phyloP scores from a whole-genome alignment of 257 asterid species.

The Solanum chmielewskii region DNA sequence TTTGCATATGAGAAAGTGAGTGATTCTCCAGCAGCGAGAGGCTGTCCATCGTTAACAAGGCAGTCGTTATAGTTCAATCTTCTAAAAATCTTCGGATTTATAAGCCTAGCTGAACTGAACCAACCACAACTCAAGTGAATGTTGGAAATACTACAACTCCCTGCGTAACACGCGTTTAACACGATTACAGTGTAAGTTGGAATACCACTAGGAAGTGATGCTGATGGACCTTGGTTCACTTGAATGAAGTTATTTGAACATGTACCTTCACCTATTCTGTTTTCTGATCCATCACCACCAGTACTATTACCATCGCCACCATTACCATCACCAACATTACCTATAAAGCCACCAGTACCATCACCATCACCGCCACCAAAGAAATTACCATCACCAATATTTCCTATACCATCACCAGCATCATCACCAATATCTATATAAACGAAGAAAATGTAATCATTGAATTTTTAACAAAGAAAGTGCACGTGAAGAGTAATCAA shows the following conservation, averaged over 20 bases:
- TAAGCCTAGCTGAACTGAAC: slow-evolving; percentile 55
- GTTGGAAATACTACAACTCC: slow-evolving; percentile 36
- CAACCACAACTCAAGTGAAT: slow-evolving; percentile 71
- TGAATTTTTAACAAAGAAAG: not conserved
- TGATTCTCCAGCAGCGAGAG: slow-evolving; percentile 26
- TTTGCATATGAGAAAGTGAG: slow-evolving; percentile 61
- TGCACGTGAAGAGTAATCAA: not conserved
- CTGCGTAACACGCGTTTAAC: slow-evolving; percentile 31
- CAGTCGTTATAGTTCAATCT: slow-evolving; percentile 43
- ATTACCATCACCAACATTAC: not conserved
- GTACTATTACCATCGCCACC: not conserved
- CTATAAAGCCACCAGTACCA: not conserved
- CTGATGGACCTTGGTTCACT: slow-evolving; percentile 29
- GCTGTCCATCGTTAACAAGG: slow-evolving; percentile 50
- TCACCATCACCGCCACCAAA: not conserved
- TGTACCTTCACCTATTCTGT: slow-evolving; percentile 14
- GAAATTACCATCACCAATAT: not conserved
- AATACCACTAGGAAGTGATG: slow-evolving; percentile 54
- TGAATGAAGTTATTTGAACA: slow-evolving; percentile 37
- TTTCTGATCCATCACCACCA: slow-evolving; percentile 2
- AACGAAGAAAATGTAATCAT: not conserved
- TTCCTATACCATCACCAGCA: not conserved
- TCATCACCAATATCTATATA: not conserved
- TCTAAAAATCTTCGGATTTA: slow-evolving; percentile 39
- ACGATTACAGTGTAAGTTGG: slow-evolving; percentile 55